Evolutionary conservation across 2,329 filamentous ascomycete species (phyloP).

Genomic region (Chaetothyriales sp.): DNA sequence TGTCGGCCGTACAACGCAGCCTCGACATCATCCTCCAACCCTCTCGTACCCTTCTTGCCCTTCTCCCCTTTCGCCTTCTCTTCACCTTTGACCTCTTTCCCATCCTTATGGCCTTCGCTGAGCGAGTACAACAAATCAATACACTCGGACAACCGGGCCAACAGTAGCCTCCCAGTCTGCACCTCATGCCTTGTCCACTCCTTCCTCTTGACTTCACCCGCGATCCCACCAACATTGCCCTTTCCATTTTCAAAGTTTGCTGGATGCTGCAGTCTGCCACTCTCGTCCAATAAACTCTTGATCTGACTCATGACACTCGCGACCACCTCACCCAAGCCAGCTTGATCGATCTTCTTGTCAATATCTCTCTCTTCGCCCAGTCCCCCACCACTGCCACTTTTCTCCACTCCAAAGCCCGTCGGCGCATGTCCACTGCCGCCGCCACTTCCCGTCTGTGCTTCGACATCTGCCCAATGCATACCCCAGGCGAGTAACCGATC

Average conservation of each 20-base stretch:
- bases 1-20: constrained; percentile 5
- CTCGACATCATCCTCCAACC: constrained; percentile 6
- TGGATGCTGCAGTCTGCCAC: constrained; percentile 41
- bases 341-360: constrained; percentile 48
- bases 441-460: constrained; percentile 28
- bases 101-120: constrained; percentile 26
- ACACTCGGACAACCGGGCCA: constrained; percentile 46
- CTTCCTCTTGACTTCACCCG: constrained; percentile 10
- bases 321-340: constrained; percentile 50
- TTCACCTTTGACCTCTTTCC: constrained; percentile 20
- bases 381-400: constrained; percentile 4
- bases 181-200: constrained; percentile 18
- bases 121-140: constrained; percentile 54
- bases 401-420: constrained; percentile 6
- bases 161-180: constrained; percentile 25
- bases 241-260: constrained; percentile 22
- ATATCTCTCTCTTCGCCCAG: constrained; percentile 32
- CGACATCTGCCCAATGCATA: constrained; percentile 50
- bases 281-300: constrained; percentile 48
- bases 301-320: constrained; percentile 52
- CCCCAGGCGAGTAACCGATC: constrained; percentile 52
- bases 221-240: constrained; percentile 19
- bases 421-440: constrained; percentile 28
- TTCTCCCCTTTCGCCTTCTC: constrained; percentile 12
- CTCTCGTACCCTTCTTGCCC: constrained; percentile 9